phyloP scores from a whole-genome alignment of 768 basidiomycete species.

The Strobilomyces echinocephalus region DNA sequence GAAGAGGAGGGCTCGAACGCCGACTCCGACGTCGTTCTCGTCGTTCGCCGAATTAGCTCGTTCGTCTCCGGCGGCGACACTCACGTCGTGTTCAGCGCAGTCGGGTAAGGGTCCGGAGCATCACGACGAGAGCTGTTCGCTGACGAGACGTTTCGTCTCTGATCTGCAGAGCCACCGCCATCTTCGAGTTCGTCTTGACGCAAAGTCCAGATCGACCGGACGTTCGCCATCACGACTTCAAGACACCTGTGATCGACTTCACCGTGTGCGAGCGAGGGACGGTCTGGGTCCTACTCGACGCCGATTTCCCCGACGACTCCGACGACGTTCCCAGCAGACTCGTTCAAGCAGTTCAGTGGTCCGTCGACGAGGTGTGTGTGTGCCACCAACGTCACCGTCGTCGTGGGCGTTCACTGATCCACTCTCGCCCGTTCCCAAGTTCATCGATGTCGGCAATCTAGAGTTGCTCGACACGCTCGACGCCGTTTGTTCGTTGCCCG shows the following conservation, averaged over 20 bases:
- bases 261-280: slow-evolving; percentile 32
- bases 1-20: slow-evolving; percentile 19
- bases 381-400: neutral
- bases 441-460: slow-evolving; percentile 17
- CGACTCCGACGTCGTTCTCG: slow-evolving; percentile 39
- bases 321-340: slow-evolving; percentile 15
- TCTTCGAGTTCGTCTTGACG: slow-evolving; percentile 49
- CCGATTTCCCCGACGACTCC: slow-evolving; percentile 30
- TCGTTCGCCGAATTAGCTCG: slow-evolving; percentile 53
- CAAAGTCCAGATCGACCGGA: slow-evolving; percentile 17
- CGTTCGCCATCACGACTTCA: slow-evolving; percentile 46
- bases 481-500: slow-evolving; percentile 39
- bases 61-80: slow-evolving; percentile 33
- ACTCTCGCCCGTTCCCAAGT: slow-evolving; percentile 8
- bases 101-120: slow-evolving; percentile 52
- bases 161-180: slow-evolving; percentile 53
- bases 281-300: slow-evolving; percentile 50
- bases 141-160: neutral
- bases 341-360: slow-evolving; percentile 33
- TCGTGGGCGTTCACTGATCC: neutral
- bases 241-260: slow-evolving; percentile 59
- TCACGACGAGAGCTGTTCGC: neutral
- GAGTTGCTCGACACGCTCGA: slow-evolving; percentile 45
- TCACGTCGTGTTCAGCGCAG: slow-evolving; percentile 59
- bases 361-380: slow-evolving; percentile 40